phyloP scores from a whole-genome alignment of 768 basidiomycete species.

The Russula dissimulans region DNA sequence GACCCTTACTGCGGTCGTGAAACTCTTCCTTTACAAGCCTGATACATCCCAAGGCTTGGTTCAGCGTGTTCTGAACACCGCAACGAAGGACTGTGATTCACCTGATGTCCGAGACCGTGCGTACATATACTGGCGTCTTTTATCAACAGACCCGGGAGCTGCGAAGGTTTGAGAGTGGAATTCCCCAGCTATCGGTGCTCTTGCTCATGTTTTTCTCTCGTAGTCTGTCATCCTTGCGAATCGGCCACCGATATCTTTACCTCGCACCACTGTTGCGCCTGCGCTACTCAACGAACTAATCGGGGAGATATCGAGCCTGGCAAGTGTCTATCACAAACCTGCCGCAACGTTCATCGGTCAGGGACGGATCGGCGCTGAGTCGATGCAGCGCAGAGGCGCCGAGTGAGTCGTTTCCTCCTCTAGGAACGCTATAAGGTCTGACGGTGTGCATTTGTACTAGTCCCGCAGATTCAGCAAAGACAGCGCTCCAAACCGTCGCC shows the following conservation, averaged over 20 bases:
- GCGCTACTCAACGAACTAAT: slow-evolving; percentile 86
- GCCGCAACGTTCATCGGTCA: slow-evolving; percentile 91
- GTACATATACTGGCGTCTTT: slow-evolving; percentile 94
- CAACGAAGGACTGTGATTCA: slow-evolving; percentile 95
- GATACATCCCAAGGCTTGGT: slow-evolving; percentile 89
- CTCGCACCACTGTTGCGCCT: slow-evolving; percentile 81
- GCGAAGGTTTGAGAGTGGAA: slow-evolving; percentile 58
- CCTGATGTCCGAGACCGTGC: slow-evolving; percentile 95
- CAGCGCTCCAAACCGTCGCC: slow-evolving; percentile 85
- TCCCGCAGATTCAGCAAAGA: slow-evolving; percentile 59
- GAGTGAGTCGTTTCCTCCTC: slow-evolving; percentile 38
- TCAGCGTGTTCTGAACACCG: slow-evolving; percentile 84
- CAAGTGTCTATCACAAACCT: slow-evolving; percentile 97
- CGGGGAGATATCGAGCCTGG: slow-evolving; percentile 79
- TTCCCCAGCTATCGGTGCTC: not conserved
- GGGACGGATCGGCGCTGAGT: slow-evolving; percentile 79
- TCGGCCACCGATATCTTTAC: slow-evolving; percentile 88
- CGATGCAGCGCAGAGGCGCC: slow-evolving; percentile 52
- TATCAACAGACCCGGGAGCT: slow-evolving; percentile 91
- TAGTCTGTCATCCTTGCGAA: slow-evolving; percentile 83
- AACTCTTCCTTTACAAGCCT: slow-evolving; percentile 91
- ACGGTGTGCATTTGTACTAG: slow-evolving; percentile 24
- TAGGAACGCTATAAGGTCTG: not conserved
- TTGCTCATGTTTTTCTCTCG: not conserved
- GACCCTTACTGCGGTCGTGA: slow-evolving; percentile 91